These are phyloP conservation scores for Herpetomonas tarakana DNA, from an alignment of 208 protist species.

Conservation along the genomic window DNA sequence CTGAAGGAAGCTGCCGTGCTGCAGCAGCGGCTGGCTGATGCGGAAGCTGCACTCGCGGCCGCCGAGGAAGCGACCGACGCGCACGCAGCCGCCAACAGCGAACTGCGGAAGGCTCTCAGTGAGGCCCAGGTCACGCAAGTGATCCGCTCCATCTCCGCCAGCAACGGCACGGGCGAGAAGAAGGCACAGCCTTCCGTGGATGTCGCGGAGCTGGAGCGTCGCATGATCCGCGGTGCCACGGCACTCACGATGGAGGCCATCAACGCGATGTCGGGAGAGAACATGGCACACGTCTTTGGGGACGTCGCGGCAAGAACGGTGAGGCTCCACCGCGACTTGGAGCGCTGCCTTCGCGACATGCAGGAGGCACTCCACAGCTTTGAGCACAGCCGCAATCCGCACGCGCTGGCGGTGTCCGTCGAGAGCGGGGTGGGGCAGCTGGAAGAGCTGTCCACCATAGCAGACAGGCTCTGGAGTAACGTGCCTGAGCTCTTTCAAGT, in stretches of 20 bases:
- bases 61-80: constrained; percentile 13
- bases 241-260: constrained; percentile 57
- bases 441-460: constrained; percentile 19
- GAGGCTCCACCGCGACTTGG: constrained; percentile 34
- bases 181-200: neutral
- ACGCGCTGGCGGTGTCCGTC: constrained; percentile 9
- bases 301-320: constrained; percentile 49
- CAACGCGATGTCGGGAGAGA: constrained; percentile 45
- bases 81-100: constrained; percentile 6
- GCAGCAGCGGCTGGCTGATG: constrained; percentile 11
- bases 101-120: neutral
- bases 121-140: constrained; percentile 6
- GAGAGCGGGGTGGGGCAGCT: constrained; percentile 25
- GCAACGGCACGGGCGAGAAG: neutral
- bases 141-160: constrained; percentile 3
- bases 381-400: constrained; percentile 7
- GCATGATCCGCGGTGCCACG: constrained; percentile 52
- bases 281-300: constrained; percentile 40
- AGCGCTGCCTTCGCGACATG: constrained; percentile 11
- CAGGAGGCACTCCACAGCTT: neutral
- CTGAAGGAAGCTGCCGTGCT: constrained; percentile 26
- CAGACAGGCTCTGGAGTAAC: constrained; percentile 27
- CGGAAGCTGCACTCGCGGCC: constrained; percentile 10
- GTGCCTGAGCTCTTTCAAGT: constrained; percentile 39
- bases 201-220: constrained; percentile 28